Evolutionary conservation across 768 basidiomycete species (phyloP).

Genomic region (Suillus placidus): DNA sequence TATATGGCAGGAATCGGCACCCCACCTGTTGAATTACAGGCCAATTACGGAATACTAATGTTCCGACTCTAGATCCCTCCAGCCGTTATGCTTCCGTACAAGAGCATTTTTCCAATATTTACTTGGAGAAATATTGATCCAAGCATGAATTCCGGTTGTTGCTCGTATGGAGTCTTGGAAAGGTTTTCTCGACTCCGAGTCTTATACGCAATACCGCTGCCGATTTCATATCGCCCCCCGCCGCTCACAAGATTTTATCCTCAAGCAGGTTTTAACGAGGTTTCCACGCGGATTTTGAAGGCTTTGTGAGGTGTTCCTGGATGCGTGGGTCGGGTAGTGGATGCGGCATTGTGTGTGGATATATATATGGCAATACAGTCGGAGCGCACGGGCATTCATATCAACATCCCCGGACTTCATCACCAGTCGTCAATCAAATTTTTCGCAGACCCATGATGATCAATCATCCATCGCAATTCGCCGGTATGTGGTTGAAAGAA

Average conservation of each 20-base stretch:
- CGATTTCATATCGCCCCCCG: no score
- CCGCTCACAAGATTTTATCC: not conserved
- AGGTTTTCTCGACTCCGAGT: not conserved
- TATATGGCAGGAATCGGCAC: not conserved
- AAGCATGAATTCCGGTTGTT: no score
- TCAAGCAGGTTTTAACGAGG: not conserved
- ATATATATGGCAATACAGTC: not conserved
- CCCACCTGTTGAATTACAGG: not conserved
- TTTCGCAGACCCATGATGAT: no score
- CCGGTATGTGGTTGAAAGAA: no score
- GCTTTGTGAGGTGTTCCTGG: not conserved
- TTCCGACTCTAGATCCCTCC: not conserved
- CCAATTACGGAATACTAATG: not conserved
- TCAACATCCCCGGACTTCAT: no score
- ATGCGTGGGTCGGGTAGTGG: not conserved
- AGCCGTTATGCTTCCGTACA: not conserved
- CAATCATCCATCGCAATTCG: no score
- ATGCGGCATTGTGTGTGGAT: not conserved
- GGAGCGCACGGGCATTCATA: no score
- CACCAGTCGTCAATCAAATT: no score
- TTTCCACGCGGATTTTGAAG: not conserved
- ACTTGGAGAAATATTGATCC: not conserved
- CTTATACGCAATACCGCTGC: not conserved
- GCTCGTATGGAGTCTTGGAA: not conserved
- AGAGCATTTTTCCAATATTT: not conserved